A percentile compares a stretch with the other conserved stretches of the same genome.
phyloP scores from a whole-genome alignment of 306 rosid genomes.

The Mimosa pudica region DNA sequence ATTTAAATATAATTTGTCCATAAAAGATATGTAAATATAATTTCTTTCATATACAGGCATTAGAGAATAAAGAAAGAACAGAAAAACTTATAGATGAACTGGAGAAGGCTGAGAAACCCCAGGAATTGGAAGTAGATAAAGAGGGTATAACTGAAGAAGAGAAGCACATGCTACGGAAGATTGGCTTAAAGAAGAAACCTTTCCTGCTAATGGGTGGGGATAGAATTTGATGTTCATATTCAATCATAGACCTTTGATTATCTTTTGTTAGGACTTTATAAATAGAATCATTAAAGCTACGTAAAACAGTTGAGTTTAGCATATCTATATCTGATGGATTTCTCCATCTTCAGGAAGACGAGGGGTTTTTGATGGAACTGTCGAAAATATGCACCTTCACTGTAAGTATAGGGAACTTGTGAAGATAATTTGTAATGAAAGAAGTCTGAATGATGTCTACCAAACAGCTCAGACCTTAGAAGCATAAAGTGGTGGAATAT shows the following conservation, averaged over 20 bases:
- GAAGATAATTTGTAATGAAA: conserved; percentile 65
- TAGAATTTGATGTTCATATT: conserved; percentile 30
- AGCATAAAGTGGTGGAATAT: conserved; percentile 92
- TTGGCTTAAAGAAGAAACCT: conserved; percentile 86
- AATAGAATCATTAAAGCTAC: conserved; percentile 16
- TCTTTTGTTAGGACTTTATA: conserved; percentile 30
- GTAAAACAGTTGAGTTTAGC: conserved; percentile 15
- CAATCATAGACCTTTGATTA: conserved; percentile 14
- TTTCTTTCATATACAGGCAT: conserved; percentile 58
- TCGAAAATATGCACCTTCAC: conserved; percentile 98
- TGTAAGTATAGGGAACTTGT: conserved; percentile 98
- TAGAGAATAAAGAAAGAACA: conserved; percentile 68
- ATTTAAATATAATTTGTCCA: conserved; percentile 22
- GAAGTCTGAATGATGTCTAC: conserved; percentile 53
- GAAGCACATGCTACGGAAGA: conserved; percentile 84
- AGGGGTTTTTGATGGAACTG: conserved; percentile 90
- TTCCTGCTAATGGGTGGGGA: conserved; percentile 87
- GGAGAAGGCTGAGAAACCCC: conserved; percentile 52
- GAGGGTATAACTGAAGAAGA: conserved; percentile 89
- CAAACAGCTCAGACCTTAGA: conserved; percentile 76
- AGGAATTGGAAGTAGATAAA: conserved; percentile 73
- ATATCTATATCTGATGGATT: conserved; percentile 26
- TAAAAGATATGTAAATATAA: conserved; percentile 22
- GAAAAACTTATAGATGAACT: conserved; percentile 72
- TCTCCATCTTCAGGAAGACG: conserved; percentile 64